A percentile compares a stretch with the other conserved stretches of the same genome.
Conservation (phyloP, 495 filamentous ascomycete genomes). For the Aspergillus sparsus region DNA sequence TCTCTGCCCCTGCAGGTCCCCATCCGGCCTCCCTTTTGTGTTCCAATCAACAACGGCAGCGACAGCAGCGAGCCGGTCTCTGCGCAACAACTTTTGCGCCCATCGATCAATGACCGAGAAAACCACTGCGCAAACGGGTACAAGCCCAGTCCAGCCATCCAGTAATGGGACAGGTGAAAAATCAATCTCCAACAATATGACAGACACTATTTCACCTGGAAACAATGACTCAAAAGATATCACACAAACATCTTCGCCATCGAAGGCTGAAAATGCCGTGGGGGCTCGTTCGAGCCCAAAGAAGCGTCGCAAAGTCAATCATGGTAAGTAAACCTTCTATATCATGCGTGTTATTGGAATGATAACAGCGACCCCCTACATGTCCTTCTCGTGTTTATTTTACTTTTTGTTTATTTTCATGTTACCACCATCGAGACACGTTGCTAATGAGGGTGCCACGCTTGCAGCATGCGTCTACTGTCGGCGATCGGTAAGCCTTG, state of each 20-base stretch:
- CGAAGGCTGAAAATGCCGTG: conserved; percentile 41
- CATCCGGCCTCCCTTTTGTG: conserved; percentile 17
- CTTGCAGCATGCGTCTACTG: conserved; percentile 95
- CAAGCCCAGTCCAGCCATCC: conserved; percentile 29
- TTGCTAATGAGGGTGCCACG: conserved; percentile 31
- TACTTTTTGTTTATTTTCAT: conserved; percentile 28
- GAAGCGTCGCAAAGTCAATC: conserved; percentile 99
- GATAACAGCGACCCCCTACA: conserved; percentile 30
- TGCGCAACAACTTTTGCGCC: conserved; percentile 37
- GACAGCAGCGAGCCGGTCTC: conserved; percentile 28
- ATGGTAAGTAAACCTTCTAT: conserved; percentile 66
- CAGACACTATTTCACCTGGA: conserved; percentile 25
- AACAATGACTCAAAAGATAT: conserved; percentile 31
- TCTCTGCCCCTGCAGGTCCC: conserved; percentile 35
- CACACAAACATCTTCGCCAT: conserved; percentile 33
- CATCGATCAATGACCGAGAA: conserved; percentile 45
- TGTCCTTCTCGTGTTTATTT: neutral
- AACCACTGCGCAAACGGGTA: conserved; percentile 31
- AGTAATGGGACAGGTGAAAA: conserved; percentile 26
- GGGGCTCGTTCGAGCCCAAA: conserved; percentile 65
- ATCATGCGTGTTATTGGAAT: conserved; percentile 36
- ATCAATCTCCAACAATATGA: conserved; percentile 13
- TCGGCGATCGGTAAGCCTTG: conserved; percentile 87
- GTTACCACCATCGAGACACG: conserved; percentile 24
- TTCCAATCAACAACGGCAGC: conserved; percentile 17